Evolutionary conservation across 2,329 filamentous ascomycete species (phyloP).

Genomic region (Dryadomyces quercus-mongolicae): DNA sequence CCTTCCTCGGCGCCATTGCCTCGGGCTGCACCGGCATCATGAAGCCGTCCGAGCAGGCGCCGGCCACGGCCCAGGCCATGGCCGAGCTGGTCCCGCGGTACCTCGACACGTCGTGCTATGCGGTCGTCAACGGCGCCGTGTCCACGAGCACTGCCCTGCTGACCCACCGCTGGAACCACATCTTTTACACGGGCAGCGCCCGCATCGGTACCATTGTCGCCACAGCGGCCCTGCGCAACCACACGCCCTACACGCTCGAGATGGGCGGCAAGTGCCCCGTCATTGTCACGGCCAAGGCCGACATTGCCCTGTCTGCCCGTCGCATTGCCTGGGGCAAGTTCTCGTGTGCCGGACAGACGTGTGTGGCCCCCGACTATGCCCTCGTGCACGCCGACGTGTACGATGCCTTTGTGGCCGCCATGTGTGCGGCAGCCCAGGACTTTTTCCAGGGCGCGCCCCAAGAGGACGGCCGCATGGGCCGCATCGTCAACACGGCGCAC

Average conservation of each 20-base stretch:
- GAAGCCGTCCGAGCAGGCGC: slow-evolving; percentile 30
- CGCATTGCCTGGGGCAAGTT: slow-evolving; percentile 29
- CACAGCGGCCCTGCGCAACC: slow-evolving; percentile 27
- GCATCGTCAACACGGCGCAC: slow-evolving; percentile 29
- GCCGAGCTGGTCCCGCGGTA: slow-evolving; percentile 27
- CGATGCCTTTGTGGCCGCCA: slow-evolving; percentile 21
- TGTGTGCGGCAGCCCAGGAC: slow-evolving; percentile 21
- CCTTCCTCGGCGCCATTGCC: slow-evolving; percentile 28
- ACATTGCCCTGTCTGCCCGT: slow-evolving; percentile 29
- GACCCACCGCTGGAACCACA: slow-evolving; percentile 26
- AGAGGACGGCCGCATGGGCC: slow-evolving; percentile 13
- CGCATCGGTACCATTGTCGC: slow-evolving; percentile 24
- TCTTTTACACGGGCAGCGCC: slow-evolving; percentile 32
- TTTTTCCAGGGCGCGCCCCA: slow-evolving; percentile 16
- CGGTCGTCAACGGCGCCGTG: slow-evolving; percentile 16
- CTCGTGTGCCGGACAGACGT: slow-evolving; percentile 29
- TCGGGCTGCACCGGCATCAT: slow-evolving; percentile 28
- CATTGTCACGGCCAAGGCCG: slow-evolving; percentile 26
- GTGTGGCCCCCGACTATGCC: slow-evolving; percentile 29
- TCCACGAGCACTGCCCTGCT: slow-evolving; percentile 26
- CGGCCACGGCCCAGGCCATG: slow-evolving; percentile 23
- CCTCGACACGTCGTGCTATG: slow-evolving; percentile 21
- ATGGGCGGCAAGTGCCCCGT: slow-evolving; percentile 29
- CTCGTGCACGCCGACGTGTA: slow-evolving; percentile 27
- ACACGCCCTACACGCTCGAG: slow-evolving; percentile 31